Percentiles rank a stretch among this genome's conserved stretches.
phyloP scores from a whole-genome alignment of 768 basidiomycete species.

The Russula emetica region DNA sequence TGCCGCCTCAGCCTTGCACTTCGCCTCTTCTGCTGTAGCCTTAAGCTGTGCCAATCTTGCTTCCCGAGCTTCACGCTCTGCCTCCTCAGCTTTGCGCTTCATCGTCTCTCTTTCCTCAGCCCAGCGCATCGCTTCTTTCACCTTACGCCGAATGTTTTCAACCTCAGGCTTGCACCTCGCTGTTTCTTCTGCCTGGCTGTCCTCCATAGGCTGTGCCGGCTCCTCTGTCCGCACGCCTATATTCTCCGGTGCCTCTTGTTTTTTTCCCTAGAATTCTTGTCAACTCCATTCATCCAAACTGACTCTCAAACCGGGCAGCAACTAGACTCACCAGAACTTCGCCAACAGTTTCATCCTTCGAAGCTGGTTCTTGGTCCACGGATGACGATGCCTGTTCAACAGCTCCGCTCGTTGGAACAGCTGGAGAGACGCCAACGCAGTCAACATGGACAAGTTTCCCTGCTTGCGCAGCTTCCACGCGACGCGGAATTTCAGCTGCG shows the following conservation, averaged over 20 bases:
- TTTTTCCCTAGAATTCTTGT: neutral
- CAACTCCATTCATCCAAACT: neutral
- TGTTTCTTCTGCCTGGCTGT: neutral
- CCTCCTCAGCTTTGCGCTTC: neutral
- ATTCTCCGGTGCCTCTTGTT: neutral
- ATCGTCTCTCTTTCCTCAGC: neutral
- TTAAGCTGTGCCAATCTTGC: too few relatives aligned
- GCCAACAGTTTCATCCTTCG: neutral
- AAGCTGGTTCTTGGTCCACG: neutral
- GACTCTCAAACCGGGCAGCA: neutral
- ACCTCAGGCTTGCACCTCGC: too few relatives aligned
- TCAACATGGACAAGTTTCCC: too few relatives aligned
- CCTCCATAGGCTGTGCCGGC: neutral
- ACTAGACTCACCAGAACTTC: neutral
- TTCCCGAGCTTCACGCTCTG: too few relatives aligned
- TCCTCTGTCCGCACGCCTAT: neutral
- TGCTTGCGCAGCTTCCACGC: neutral
- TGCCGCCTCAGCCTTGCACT: too few relatives aligned
- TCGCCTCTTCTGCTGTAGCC: too few relatives aligned
- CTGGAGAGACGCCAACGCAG: neutral
- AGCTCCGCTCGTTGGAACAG: neutral
- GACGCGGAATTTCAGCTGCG: neutral
- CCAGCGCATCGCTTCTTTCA: neutral
- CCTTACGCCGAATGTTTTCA: neutral
- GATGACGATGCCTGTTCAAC: neutral